These are phyloP conservation scores for Rusavskia elegans DNA, from an alignment of 495 filamentous ascomycete species.

Conservation along the genomic window DNA sequence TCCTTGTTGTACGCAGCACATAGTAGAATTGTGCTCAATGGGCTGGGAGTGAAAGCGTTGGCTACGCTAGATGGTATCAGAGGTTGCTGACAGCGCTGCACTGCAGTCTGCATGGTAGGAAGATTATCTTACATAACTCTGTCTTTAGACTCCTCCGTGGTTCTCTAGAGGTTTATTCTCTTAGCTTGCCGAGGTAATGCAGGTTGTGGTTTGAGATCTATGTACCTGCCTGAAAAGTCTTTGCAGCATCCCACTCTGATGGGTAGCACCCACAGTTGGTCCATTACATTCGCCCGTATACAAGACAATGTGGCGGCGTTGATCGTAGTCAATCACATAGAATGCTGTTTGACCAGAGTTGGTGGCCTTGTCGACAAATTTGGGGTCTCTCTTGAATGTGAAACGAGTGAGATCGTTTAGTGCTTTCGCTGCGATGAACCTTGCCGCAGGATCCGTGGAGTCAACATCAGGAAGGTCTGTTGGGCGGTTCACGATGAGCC, in stretches of 20 bases:
- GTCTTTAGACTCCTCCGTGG: not conserved
- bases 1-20: not conserved
- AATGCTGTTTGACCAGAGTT: not conserved
- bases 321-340: not conserved
- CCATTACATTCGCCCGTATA: not conserved
- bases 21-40: not conserved
- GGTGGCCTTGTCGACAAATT: not conserved
- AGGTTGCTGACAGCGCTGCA: not conserved
- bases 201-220: not conserved
- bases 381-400: not conserved
- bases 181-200: not conserved
- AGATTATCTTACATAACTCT: not conserved
- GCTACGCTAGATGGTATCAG: not conserved
- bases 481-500: not conserved
- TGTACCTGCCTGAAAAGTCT: not conserved
- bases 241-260: not conserved
- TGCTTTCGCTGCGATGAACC: not conserved
- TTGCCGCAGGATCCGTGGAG: not conserved
- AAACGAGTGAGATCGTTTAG: not conserved
- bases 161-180: not conserved
- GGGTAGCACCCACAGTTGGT: not conserved
- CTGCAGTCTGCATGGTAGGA: not conserved
- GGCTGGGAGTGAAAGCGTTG: not conserved
- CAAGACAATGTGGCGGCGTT: not conserved
- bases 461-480: not conserved